Evolutionary conservation across 257 asterid species (phyloP).

Genomic region (Ligustrum vulgare): DNA sequence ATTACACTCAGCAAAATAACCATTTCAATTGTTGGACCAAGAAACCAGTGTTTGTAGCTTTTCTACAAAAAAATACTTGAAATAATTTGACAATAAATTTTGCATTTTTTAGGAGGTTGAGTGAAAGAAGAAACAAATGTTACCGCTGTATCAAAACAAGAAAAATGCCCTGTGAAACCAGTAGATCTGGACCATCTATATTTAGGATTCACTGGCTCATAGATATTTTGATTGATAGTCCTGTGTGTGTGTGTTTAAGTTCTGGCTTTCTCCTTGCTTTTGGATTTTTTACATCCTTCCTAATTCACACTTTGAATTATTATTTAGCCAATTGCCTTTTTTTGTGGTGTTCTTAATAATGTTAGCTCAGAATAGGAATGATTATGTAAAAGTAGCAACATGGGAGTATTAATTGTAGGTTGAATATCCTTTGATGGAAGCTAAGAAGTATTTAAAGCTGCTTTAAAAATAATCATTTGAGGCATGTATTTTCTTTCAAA

Average conservation of each 20-base stretch:
- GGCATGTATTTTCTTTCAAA: slow-evolving; percentile 77
- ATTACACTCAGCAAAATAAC: too few relatives aligned
- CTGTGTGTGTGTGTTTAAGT: not conserved
- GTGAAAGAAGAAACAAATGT: slow-evolving; percentile 78
- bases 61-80: slow-evolving; percentile 15
- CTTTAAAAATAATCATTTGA: slow-evolving; percentile 91
- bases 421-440: slow-evolving; percentile 88
- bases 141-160: slow-evolving; percentile 61
- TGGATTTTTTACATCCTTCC: not conserved
- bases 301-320: not conserved
- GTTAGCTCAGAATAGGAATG: not conserved
- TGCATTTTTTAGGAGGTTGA: slow-evolving; percentile 71
- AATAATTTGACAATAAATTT: slow-evolving; percentile 17
- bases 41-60: slow-evolving; percentile 49
- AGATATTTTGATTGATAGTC: slow-evolving; percentile 9
- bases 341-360: not conserved
- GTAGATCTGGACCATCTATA: slow-evolving; percentile 63
- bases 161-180: slow-evolving; percentile 77
- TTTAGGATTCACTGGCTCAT: slow-evolving; percentile 14
- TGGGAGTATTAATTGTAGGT: slow-evolving; percentile 47
- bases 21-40: too few relatives aligned
- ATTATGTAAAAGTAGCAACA: not conserved
- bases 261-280: not conserved
- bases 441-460: slow-evolving; percentile 88
- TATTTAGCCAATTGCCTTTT: not conserved